Evolutionary conservation across 2,329 filamentous ascomycete genomes (phyloP).

Genomic region (Colletotrichum neosansevieriae): DNA sequence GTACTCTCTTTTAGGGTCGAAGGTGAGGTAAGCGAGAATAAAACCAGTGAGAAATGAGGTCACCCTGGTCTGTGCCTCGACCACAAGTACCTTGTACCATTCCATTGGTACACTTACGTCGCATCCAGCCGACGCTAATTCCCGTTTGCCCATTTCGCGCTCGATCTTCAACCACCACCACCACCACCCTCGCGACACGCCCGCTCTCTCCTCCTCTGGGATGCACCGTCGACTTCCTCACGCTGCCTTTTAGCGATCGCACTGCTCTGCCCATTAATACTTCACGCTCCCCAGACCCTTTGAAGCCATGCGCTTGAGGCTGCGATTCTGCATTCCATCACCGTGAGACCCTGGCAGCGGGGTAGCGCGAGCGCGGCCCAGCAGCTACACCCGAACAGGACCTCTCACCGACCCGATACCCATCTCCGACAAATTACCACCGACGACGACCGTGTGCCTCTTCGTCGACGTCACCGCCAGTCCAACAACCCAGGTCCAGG

Average conservation of each 20-base stretch:
- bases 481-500: not conserved
- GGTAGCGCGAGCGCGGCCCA: conserved; percentile 32
- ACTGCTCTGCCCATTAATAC: not conserved
- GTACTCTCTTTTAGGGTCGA: too few relatives aligned
- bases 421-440: conserved; percentile 32
- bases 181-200: conserved; percentile 20
- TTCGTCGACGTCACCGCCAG: conserved; percentile 28
- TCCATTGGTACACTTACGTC: conserved; percentile 1
- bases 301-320: conserved; percentile 37
- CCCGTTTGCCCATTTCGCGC: not conserved
- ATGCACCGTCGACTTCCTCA: not conserved
- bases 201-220: not conserved
- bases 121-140: conserved; percentile 24
- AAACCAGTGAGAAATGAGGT: conserved; percentile 28
- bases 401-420: conserved; percentile 34
- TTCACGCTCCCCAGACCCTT: not conserved
- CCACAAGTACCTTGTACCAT: too few relatives aligned
- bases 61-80: conserved; percentile 28
- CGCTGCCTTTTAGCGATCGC: not conserved
- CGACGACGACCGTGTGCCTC: conserved; percentile 6
- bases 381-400: conserved; percentile 38
- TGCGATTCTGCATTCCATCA: conserved; percentile 39
- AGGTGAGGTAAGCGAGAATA: conserved; percentile 1
- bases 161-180: not conserved
- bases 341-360: conserved; percentile 40